Percentiles rank a stretch among this genome's conserved stretches.
These are phyloP conservation scores for Seiridium unicorne DNA, from an alignment of 2,329 filamentous ascomycete genomes.

Conservation along the genomic window DNA sequence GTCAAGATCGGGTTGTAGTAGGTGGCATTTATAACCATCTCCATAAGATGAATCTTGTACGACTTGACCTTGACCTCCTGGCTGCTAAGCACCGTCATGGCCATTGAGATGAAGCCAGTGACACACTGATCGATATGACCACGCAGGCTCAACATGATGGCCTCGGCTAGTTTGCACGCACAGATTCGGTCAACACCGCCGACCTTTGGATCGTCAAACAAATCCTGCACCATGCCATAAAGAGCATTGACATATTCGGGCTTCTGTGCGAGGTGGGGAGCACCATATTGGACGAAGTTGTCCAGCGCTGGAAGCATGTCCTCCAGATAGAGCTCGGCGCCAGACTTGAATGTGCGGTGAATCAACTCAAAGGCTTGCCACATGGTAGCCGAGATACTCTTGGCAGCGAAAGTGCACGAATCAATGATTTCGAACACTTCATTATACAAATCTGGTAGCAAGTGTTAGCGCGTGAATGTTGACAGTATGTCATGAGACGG, in stretches of 20 bases:
- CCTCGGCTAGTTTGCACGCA: conserved; percentile 95
- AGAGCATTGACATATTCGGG: conserved; percentile 84
- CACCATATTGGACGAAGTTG: conserved; percentile 95
- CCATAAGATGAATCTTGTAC: conserved; percentile 94
- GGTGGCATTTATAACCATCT: conserved; percentile 97
- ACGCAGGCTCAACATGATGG: conserved; percentile 92
- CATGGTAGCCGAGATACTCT: conserved; percentile 93
- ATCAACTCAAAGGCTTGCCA: conserved; percentile 98
- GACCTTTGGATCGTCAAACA: conserved; percentile 90
- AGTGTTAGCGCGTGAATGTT: conserved; percentile 12
- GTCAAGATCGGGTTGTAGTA: conserved; percentile 93
- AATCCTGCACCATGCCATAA: conserved; percentile 90
- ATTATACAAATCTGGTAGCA: conserved; percentile 77
- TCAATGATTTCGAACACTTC: conserved; percentile 99
- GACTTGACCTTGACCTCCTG: conserved; percentile 85
- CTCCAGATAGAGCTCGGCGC: conserved; percentile 94
- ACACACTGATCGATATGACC: conserved; percentile 87
- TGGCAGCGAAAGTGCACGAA: conserved; percentile 97
- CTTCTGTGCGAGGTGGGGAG: conserved; percentile 75
- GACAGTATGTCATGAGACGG: not conserved
- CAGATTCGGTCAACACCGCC: conserved; percentile 94
- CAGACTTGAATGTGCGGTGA: conserved; percentile 94
- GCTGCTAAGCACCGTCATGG: conserved; percentile 76
- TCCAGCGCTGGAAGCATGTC: conserved; percentile 98
- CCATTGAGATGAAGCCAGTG: conserved; percentile 82